Conservation (phyloP, 2,329 filamentous ascomycete species). For the Aspergillus bombycis region DNA sequence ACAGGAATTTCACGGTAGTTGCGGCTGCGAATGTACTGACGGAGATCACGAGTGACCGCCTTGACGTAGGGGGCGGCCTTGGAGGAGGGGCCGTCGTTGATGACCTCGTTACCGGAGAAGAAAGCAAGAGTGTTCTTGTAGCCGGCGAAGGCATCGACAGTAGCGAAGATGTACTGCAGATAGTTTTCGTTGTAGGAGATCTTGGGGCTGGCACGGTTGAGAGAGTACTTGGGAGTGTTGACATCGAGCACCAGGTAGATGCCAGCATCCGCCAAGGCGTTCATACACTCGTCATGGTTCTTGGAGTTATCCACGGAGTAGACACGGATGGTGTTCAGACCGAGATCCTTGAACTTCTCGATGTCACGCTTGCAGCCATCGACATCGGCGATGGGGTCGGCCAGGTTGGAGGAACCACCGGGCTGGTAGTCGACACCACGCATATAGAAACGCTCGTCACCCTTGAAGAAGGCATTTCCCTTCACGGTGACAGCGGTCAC, state of each 20-base stretch:
- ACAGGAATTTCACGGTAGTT: slow-evolving; percentile 70
- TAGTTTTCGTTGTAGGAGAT: slow-evolving; percentile 85
- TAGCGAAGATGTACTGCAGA: slow-evolving; percentile 83
- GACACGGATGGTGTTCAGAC: slow-evolving; percentile 88
- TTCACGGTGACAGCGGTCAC: slow-evolving; percentile 63
- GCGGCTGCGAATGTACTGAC: slow-evolving; percentile 67
- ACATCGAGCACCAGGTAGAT: slow-evolving; percentile 93
- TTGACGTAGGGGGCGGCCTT: slow-evolving; percentile 73
- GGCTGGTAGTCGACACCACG: slow-evolving; percentile 66
- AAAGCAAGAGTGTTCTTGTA: slow-evolving; percentile 88
- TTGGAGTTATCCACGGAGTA: slow-evolving; percentile 89
- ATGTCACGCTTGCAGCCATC: slow-evolving; percentile 77
- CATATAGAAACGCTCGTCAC: slow-evolving; percentile 59
- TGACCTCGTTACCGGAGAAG: slow-evolving; percentile 81
- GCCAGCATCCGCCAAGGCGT: slow-evolving; percentile 73
- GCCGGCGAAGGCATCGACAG: slow-evolving; percentile 78
- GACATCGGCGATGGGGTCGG: slow-evolving; percentile 76
- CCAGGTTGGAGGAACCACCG: slow-evolving; percentile 63
- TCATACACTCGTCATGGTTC: slow-evolving; percentile 85
- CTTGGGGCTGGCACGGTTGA: slow-evolving; percentile 75
- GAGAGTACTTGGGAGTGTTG: slow-evolving; percentile 87
- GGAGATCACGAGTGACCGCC: slow-evolving; percentile 76
- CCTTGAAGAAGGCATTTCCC: slow-evolving; percentile 69
- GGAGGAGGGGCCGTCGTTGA: slow-evolving; percentile 70
- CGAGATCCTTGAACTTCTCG: slow-evolving; percentile 77